These are phyloP conservation scores for Beauveria asiatica DNA, from an alignment of 2,329 filamentous ascomycete genomes.

Conservation along the genomic window DNA sequence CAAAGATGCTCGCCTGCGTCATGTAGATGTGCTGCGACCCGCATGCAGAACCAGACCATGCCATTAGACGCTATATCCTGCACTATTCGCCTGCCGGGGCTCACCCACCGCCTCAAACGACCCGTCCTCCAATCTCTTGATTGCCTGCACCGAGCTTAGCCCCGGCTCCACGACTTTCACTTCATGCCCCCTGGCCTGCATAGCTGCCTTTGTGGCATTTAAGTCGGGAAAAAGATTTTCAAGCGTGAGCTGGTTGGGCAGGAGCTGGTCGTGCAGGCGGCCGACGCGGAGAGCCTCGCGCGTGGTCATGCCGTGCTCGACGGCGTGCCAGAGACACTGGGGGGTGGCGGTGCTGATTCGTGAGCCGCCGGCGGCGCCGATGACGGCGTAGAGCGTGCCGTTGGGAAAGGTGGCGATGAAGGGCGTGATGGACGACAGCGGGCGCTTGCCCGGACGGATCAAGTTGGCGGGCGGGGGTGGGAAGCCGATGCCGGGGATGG, in stretches of 20 bases:
- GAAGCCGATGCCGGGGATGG: conserved; percentile 72
- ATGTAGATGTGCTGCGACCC: too few species aligned
- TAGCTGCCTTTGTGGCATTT: conserved; percentile 52
- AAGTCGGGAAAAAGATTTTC: conserved; percentile 55
- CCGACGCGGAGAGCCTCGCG: conserved; percentile 55
- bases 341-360: conserved; percentile 75
- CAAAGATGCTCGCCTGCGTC: background rate
- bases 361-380: conserved; percentile 72
- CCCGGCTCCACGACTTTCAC: conserved; percentile 59
- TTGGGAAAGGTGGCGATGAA: conserved; percentile 60
- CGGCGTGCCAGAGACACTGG: conserved; percentile 62
- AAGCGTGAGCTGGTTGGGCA: conserved; percentile 60
- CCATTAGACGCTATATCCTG: conserved; percentile 42
- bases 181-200: conserved; percentile 60
- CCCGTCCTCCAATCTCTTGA: conserved; percentile 53
- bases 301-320: conserved; percentile 55
- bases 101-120: conserved; percentile 72
- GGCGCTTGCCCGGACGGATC: conserved; percentile 71
- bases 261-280: conserved; percentile 72
- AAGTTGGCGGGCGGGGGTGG: conserved; percentile 73
- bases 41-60: background rate
- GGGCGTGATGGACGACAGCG: conserved; percentile 74
- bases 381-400: conserved; percentile 56
- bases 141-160: conserved; percentile 61
- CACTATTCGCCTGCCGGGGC: conserved; percentile 64